Conservation (phyloP, 768 basidiomycete genomes). For the Phylloporus scabripes region DNA sequence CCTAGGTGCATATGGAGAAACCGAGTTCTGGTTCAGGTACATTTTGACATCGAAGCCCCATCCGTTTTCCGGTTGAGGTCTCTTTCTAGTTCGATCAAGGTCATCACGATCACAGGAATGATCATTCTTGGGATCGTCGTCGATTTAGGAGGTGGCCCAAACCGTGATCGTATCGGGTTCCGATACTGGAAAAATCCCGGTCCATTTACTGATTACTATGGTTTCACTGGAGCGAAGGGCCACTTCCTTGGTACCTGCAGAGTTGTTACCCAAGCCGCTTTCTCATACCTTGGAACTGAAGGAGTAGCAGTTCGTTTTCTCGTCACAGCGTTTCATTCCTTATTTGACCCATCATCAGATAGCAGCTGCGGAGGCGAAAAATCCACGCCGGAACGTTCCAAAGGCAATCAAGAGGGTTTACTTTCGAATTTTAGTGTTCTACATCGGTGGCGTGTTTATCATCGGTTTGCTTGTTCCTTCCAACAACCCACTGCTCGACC, state of each 20-base stretch:
- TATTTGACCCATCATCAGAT: constrained; percentile 22
- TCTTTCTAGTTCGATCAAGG: constrained; percentile 44
- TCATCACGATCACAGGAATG: constrained; percentile 41
- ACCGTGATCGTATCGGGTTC: constrained; percentile 46
- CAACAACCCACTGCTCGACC: constrained; percentile 37
- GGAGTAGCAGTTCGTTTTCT: constrained; percentile 35
- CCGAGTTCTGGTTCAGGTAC: constrained; percentile 45
- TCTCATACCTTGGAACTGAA: constrained; percentile 58
- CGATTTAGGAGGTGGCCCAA: constrained; percentile 52
- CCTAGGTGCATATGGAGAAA: constrained; percentile 39
- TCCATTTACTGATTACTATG: constrained; percentile 44
- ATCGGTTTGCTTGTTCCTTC: constrained; percentile 49
- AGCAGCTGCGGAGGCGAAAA: constrained; percentile 46
- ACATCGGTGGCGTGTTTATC: constrained; percentile 38
- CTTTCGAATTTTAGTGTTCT: constrained; percentile 35
- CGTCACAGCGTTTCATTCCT: not conserved
- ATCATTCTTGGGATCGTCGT: constrained; percentile 44
- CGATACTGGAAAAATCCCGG: constrained; percentile 51
- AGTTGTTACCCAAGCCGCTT: constrained; percentile 54
- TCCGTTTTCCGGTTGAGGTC: not conserved
- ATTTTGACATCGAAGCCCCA: not conserved
- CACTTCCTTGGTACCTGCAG: constrained; percentile 49
- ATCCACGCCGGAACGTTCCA: constrained; percentile 42
- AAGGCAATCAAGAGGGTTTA: constrained; percentile 43
- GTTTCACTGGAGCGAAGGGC: constrained; percentile 40